These are phyloP conservation scores for Taxillus chinensis DNA, from an alignment of 164 flowering plant genomes.

Conservation along the genomic window DNA sequence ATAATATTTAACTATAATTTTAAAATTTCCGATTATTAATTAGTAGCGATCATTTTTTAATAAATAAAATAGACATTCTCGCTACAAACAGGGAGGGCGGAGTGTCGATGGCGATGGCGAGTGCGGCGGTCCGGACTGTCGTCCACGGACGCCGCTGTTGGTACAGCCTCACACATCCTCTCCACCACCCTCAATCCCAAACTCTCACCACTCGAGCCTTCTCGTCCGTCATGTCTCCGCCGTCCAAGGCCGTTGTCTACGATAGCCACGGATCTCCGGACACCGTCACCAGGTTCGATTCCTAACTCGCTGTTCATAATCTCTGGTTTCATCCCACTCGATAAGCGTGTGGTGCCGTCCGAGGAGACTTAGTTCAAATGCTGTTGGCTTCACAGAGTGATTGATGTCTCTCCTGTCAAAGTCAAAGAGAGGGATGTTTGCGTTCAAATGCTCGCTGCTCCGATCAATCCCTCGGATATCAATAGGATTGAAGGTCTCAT, in stretches of 20 bases:
- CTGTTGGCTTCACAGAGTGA: slow-evolving; percentile 31
- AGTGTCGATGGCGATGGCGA: slow-evolving; percentile 19
- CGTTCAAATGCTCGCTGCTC: slow-evolving; percentile 90
- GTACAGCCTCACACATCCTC: not conserved
- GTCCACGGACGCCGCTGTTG: slow-evolving; percentile 5
- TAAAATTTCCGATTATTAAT: too few species aligned
- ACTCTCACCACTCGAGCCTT: slow-evolving; percentile 24
- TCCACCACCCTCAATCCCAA: slow-evolving; percentile 6
- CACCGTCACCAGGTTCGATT: slow-evolving; percentile 52
- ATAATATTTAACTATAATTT: too few species aligned
- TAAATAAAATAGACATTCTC: too few species aligned
- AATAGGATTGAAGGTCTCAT: slow-evolving; percentile 76
- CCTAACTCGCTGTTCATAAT: not conserved
- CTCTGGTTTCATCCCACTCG: not conserved
- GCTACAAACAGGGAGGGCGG: slow-evolving; percentile 5
- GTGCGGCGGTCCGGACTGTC: slow-evolving; percentile 12
- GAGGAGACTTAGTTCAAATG: not conserved
- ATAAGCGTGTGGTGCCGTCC: not conserved
- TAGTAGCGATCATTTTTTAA: too few species aligned
- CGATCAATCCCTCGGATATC: slow-evolving; percentile 93
- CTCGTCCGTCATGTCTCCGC: slow-evolving; percentile 65
- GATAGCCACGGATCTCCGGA: slow-evolving; percentile 80
- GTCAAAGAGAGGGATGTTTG: slow-evolving; percentile 74
- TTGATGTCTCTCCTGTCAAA: slow-evolving; percentile 62
- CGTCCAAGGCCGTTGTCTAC: slow-evolving; percentile 81